These are phyloP conservation scores for Ettlia oleoabundans DNA, from an alignment of 139 green algal species.

Conservation along the genomic window DNA sequence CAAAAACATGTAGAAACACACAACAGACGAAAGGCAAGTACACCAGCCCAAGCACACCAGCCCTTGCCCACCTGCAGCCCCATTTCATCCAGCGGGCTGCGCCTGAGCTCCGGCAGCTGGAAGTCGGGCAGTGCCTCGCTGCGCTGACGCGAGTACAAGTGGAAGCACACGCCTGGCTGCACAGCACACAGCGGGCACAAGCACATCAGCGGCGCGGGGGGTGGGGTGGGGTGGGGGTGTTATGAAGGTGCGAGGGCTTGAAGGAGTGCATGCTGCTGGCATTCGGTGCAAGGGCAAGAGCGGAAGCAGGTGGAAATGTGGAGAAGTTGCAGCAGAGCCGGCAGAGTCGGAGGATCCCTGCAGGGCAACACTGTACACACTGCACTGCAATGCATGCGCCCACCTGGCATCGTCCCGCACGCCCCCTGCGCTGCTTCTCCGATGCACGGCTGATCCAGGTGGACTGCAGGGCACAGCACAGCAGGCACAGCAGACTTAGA, in stretches of 20 bases:
- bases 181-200: not conserved
- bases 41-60: not conserved
- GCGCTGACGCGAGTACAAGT: slow-evolving; percentile 80
- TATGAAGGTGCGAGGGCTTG: not conserved
- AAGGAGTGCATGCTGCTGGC: not conserved
- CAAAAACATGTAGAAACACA: too few relatives aligned
- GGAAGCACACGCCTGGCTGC: slow-evolving; percentile 76
- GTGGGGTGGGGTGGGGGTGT: too few relatives aligned
- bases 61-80: slow-evolving; percentile 57
- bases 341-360: not conserved
- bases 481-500: not conserved
- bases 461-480: slow-evolving; percentile 23
- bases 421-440: slow-evolving; percentile 76
- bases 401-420: slow-evolving; percentile 76
- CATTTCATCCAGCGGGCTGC: slow-evolving; percentile 70
- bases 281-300: not conserved
- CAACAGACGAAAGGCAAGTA: too few relatives aligned
- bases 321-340: not conserved
- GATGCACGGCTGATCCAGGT: slow-evolving; percentile 64
- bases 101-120: slow-evolving; percentile 68
- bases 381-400: not conserved
- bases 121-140: slow-evolving; percentile 54
- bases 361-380: not conserved
- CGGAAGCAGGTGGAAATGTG: not conserved
- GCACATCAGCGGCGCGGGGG: too few relatives aligned